phyloP scores from a whole-genome alignment of 306 rosid genomes.

The Ormosia emarginata region DNA sequence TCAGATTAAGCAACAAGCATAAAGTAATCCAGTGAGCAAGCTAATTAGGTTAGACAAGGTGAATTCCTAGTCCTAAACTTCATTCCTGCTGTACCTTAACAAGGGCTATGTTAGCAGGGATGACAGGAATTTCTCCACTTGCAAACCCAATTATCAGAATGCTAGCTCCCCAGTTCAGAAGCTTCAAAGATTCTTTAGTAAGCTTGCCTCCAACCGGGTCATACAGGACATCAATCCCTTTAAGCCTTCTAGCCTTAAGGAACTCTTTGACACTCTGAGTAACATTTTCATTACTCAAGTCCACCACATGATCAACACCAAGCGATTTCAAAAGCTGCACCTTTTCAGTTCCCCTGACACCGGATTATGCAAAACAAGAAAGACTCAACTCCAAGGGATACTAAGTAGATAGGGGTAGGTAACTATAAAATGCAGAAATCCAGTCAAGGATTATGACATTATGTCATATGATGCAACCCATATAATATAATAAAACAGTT shows the following conservation, averaged over 20 bases:
- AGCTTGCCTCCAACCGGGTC: conserved; percentile 97
- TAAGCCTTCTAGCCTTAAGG: conserved; percentile 64
- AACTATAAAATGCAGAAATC: conserved; percentile 2
- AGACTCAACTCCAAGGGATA: neutral
- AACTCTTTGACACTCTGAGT: conserved; percentile 69
- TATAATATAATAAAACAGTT: neutral
- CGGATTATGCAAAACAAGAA: conserved; percentile 18
- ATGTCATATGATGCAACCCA: neutral
- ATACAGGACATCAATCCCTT: conserved; percentile 89
- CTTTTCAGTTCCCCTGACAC: conserved; percentile 78
- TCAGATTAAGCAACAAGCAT: conserved; percentile 14
- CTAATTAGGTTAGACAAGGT: neutral
- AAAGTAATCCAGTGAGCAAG: neutral
- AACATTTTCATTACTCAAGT: conserved; percentile 52
- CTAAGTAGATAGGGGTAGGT: neutral
- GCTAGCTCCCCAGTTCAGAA: conserved; percentile 86
- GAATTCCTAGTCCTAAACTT: neutral
- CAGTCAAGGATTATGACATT: neutral
- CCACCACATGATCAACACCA: conserved; percentile 92
- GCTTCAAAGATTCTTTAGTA: conserved; percentile 65
- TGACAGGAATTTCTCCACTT: conserved; percentile 87
- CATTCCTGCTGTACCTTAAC: conserved; percentile 62
- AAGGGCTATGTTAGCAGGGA: conserved; percentile 90
- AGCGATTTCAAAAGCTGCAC: conserved; percentile 65
- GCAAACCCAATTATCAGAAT: conserved; percentile 95